Evolutionary conservation across 2,329 filamentous ascomycete genomes (phyloP).

Genomic region (Xylaria sp.): DNA sequence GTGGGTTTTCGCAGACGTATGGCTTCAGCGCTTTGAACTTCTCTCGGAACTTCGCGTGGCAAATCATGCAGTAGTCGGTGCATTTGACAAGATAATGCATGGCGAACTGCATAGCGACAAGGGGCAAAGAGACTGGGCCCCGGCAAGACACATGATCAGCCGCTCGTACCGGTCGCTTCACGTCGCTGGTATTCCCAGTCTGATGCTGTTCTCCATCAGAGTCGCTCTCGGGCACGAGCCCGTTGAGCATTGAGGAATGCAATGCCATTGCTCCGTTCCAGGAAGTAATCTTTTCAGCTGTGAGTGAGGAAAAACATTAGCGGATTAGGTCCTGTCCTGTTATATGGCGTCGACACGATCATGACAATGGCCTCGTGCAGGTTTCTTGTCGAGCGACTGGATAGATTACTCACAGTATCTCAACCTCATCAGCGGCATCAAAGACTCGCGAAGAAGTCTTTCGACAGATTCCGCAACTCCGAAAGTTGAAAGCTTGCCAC

Average conservation of each 20-base stretch:
- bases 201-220: too few species aligned
- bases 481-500: slow-evolving; percentile 44
- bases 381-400: neutral
- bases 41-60: slow-evolving; percentile 61
- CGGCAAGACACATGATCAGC: slow-evolving; percentile 32
- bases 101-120: slow-evolving; percentile 66
- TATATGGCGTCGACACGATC: too few species aligned
- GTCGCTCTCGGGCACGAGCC: too few species aligned
- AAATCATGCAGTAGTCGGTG: slow-evolving; percentile 82
- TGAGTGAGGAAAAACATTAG: neutral
- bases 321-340: too few species aligned
- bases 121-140: slow-evolving; percentile 44
- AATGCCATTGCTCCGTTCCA: slow-evolving; percentile 46
- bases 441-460: slow-evolving; percentile 59
- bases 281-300: slow-evolving; percentile 3
- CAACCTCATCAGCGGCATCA: slow-evolving; percentile 57
- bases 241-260: neutral
- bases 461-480: slow-evolving; percentile 71
- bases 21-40: slow-evolving; percentile 68
- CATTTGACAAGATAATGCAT: slow-evolving; percentile 73
- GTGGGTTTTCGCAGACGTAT: slow-evolving; percentile 67
- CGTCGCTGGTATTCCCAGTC: neutral
- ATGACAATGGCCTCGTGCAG: too few species aligned
- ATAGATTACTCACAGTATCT: slow-evolving; percentile 35
- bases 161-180: slow-evolving; percentile 21